Evolutionary conservation across 163 green algal genomes (phyloP).

Genomic region (Picocystis sp.): DNA sequence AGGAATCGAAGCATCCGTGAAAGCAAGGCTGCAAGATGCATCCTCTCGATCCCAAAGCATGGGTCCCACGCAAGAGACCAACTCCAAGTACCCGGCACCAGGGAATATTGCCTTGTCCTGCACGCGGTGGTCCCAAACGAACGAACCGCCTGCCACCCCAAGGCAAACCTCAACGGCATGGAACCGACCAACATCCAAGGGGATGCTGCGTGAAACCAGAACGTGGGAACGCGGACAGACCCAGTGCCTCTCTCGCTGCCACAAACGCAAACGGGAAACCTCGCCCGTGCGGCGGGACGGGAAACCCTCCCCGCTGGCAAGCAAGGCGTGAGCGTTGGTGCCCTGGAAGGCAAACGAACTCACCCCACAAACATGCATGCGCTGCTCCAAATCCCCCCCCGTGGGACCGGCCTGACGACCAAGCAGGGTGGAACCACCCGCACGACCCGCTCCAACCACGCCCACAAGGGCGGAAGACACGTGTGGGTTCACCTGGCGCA

Average conservation of each 20-base stretch:
- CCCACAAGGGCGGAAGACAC: slow-evolving; percentile 24
- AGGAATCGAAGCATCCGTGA: slow-evolving; percentile 24
- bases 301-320: background rate
- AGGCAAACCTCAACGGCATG: too few relatives aligned
- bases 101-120: slow-evolving; percentile 37
- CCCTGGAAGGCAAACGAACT: slow-evolving; percentile 56
- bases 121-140: slow-evolving; percentile 24
- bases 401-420: slow-evolving; percentile 19
- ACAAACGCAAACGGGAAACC: too few relatives aligned
- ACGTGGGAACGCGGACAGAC: too few relatives aligned
- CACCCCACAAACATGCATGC: slow-evolving; percentile 13
- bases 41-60: slow-evolving; percentile 1
- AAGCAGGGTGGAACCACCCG: slow-evolving; percentile 13
- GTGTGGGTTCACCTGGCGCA: slow-evolving; percentile 48
- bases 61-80: slow-evolving; percentile 26
- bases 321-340: slow-evolving; percentile 50
- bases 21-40: background rate
- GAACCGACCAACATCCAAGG: too few relatives aligned
- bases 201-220: too few relatives aligned
- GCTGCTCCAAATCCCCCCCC: too few relatives aligned
- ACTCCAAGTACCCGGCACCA: slow-evolving; percentile 47
- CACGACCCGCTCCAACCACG: too few relatives aligned
- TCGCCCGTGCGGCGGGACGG: too few relatives aligned
- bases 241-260: too few relatives aligned
- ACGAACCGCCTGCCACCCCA: background rate